phyloP scores from a whole-genome alignment of 208 protist genomes.

The Trypanosoma grayi region DNA sequence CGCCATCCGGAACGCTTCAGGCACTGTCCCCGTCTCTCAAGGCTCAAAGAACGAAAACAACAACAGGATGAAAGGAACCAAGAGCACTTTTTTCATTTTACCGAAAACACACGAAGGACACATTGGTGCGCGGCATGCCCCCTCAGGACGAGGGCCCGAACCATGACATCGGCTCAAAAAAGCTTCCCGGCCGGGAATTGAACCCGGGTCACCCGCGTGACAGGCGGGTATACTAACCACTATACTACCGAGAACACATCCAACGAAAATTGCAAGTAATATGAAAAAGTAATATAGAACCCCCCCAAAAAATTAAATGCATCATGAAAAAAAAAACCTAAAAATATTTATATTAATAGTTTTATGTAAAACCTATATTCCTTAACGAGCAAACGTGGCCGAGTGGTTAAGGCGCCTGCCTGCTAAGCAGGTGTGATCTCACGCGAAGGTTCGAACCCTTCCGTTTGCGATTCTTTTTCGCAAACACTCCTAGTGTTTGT shows the following conservation, averaged over 20 bases:
- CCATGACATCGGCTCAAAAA: too few relatives aligned
- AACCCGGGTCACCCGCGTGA: conserved; percentile 32
- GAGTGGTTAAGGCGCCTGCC: conserved; percentile 90
- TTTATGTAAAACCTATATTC: too few relatives aligned
- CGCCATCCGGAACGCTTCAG: too few relatives aligned
- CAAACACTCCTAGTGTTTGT: neutral
- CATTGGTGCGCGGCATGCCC: too few relatives aligned
- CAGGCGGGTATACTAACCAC: conserved; percentile 32
- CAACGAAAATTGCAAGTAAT: neutral
- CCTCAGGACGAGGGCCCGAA: too few relatives aligned
- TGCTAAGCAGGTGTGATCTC: conserved; percentile 91
- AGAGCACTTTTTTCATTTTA: too few relatives aligned
- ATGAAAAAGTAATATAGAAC: neutral
- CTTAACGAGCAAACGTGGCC: conserved; percentile 71
- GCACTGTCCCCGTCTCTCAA: too few relatives aligned
- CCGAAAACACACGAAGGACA: too few relatives aligned
- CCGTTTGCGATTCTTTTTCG: conserved; percentile 74
- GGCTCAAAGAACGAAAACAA: too few relatives aligned
- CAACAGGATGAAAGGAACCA: too few relatives aligned
- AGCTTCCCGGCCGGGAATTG: conserved; percentile 30
- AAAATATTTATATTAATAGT: too few relatives aligned
- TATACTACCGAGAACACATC: conserved; percentile 26
- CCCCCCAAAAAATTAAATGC: neutral
- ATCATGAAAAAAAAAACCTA: too few relatives aligned
- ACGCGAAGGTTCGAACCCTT: conserved; percentile 91